Evolutionary conservation across 2,329 filamentous ascomycete genomes (phyloP).

Genomic region (Dactylellina cionopaga): DNA sequence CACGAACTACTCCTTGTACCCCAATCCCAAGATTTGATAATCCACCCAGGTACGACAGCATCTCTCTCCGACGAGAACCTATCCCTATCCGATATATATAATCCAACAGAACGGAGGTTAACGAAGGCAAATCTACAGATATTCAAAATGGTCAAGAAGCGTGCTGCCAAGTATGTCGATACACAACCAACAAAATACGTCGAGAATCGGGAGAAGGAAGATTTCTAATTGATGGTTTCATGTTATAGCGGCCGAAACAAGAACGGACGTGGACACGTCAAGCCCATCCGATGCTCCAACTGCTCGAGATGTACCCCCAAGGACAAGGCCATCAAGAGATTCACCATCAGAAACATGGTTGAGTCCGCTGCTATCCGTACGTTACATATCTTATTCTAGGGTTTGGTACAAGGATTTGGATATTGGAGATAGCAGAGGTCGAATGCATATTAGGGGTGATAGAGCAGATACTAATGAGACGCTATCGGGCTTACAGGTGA

Average conservation of each 20-base stretch:
- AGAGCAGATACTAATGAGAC: neutral
- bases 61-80: slow-evolving; percentile 20
- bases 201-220: slow-evolving; percentile 9
- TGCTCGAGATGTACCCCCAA: slow-evolving; percentile 88
- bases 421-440: no score
- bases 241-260: slow-evolving; percentile 90
- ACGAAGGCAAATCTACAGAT: slow-evolving; percentile 37
- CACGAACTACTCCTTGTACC: slow-evolving; percentile 8
- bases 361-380: slow-evolving; percentile 99
- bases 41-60: slow-evolving; percentile 41
- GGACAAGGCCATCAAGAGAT: slow-evolving; percentile 99
- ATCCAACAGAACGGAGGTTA: slow-evolving; percentile 21
- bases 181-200: slow-evolving; percentile 1
- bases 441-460: no score
- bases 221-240: slow-evolving; percentile 32
- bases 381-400: slow-evolving; percentile 62
- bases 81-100: slow-evolving; percentile 15
- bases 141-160: slow-evolving; percentile 75
- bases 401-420: neutral
- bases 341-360: slow-evolving; percentile 99
- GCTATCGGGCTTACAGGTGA: slow-evolving; percentile 73
- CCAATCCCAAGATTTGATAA: slow-evolving; percentile 34
- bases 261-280: slow-evolving; percentile 99
- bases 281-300: slow-evolving; percentile 95
- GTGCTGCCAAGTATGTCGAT: slow-evolving; percentile 74